Evolutionary conservation across 106 monocot species (phyloP).

Genomic region (Dendrobium chrysotoxum): DNA sequence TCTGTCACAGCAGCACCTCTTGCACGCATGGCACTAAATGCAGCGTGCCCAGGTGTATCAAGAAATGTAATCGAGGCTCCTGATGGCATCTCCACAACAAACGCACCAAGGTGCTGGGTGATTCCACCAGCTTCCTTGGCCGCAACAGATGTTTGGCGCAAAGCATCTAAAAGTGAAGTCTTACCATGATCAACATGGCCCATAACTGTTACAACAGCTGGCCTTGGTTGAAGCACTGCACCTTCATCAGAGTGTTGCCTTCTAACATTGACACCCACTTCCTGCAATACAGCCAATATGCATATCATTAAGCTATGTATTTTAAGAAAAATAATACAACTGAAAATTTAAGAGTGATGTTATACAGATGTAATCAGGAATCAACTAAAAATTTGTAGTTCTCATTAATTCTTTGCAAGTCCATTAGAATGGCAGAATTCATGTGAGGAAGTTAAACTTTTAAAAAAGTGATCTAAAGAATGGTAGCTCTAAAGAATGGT

Average conservation of each 20-base stretch:
- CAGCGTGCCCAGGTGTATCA: slow-evolving; percentile 96
- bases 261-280: slow-evolving; percentile 77
- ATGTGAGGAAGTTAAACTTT: too few species aligned
- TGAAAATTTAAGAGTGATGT: background rate
- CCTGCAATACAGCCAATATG: slow-evolving; percentile 29
- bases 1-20: slow-evolving; percentile 96
- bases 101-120: slow-evolving; percentile 93
- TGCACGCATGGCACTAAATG: slow-evolving; percentile 96
- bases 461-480: too few species aligned
- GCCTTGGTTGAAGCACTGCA: slow-evolving; percentile 49
- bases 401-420: too few species aligned
- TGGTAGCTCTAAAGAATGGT: too few species aligned
- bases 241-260: slow-evolving; percentile 68
- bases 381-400: background rate
- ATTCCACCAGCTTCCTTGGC: slow-evolving; percentile 98
- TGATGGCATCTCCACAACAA: slow-evolving; percentile 82
- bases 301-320: background rate
- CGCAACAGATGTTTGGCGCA: slow-evolving; percentile 85
- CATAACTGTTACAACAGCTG: slow-evolving; percentile 97
- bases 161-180: slow-evolving; percentile 85
- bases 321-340: background rate
- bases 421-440: too few species aligned
- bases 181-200: slow-evolving; percentile 99
- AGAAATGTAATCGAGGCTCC: slow-evolving; percentile 93
- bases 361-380: background rate